A percentile compares a stretch with the other conserved stretches of the same genome.
Evolutionary conservation across 2,329 filamentous ascomycete species (phyloP).

Genomic region (Eutypella sp.): DNA sequence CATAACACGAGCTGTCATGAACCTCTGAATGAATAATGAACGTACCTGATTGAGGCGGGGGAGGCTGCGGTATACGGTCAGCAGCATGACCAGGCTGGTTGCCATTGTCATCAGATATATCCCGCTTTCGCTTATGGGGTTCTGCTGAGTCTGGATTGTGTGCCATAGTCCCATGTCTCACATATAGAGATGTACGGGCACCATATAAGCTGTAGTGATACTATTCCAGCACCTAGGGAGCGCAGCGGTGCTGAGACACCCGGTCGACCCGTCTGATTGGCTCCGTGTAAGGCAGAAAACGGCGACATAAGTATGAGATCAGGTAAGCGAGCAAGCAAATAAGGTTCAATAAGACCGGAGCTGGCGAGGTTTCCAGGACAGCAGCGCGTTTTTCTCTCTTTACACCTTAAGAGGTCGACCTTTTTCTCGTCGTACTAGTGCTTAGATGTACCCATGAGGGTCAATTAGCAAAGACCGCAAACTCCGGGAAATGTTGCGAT

Average conservation of each 20-base stretch:
- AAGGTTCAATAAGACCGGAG: neutral
- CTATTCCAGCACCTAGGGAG: slow-evolving; percentile 13
- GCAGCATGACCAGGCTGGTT: slow-evolving; percentile 31
- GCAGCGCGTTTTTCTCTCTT: neutral
- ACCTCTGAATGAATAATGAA: slow-evolving; percentile 10
- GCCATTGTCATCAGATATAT: slow-evolving; percentile 38
- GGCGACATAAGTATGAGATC: slow-evolving; percentile 10
- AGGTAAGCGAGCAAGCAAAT: neutral
- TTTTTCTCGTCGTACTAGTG: neutral
- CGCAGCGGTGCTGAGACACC: slow-evolving; percentile 17
- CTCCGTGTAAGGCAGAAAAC: slow-evolving; percentile 9
- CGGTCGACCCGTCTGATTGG: slow-evolving; percentile 19
- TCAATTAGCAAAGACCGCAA: neutral
- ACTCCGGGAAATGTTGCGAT: neutral
- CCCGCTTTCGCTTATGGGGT: slow-evolving; percentile 44
- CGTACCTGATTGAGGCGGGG: slow-evolving; percentile 42
- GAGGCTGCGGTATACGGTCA: slow-evolving; percentile 39
- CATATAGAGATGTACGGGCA: slow-evolving; percentile 12
- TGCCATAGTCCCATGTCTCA: slow-evolving; percentile 33
- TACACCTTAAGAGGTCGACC: neutral
- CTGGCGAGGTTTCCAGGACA: neutral
- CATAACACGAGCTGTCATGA: neutral
- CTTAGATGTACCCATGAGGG: no score
- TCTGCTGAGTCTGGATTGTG: slow-evolving; percentile 37
- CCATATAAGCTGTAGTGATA: slow-evolving; percentile 11